phyloP scores from a whole-genome alignment of 192 early-diverging fungal genomes.

The Umbelopsis sp. region DNA sequence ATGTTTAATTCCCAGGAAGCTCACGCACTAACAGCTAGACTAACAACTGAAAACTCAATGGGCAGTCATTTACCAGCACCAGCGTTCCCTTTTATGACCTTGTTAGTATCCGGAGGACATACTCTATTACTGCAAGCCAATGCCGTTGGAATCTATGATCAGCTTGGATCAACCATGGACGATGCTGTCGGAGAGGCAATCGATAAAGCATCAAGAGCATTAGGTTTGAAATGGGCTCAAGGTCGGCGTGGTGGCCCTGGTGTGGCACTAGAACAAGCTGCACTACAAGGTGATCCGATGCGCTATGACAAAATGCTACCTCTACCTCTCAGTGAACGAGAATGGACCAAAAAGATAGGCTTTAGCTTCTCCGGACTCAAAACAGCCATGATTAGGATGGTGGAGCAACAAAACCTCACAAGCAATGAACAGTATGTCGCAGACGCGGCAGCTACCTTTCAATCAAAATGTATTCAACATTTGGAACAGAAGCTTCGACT shows the following conservation, averaged over 20 bases:
- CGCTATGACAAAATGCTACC: slow-evolving; percentile 44
- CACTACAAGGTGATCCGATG: slow-evolving; percentile 49
- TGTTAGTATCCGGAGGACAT: slow-evolving; percentile 80
- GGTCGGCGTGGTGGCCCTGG: slow-evolving; percentile 70
- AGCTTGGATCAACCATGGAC: slow-evolving; percentile 70
- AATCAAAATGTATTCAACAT: slow-evolving; percentile 58
- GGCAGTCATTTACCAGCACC: slow-evolving; percentile 31
- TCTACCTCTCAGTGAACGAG: slow-evolving; percentile 65
- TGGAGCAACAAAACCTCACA: slow-evolving; percentile 42
- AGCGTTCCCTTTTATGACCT: slow-evolving; percentile 68
- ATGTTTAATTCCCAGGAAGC: slow-evolving; percentile 55
- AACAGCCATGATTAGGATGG: slow-evolving; percentile 59
- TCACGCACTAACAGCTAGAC: slow-evolving; percentile 75
- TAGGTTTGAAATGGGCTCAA: slow-evolving; percentile 63
- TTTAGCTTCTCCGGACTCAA: slow-evolving; percentile 83
- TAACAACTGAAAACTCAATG: slow-evolving; percentile 44
- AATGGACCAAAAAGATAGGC: slow-evolving; percentile 46
- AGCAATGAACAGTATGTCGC: slow-evolving; percentile 35
- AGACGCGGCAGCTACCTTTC: slow-evolving; percentile 77
- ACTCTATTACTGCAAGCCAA: slow-evolving; percentile 63
- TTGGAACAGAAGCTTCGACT: slow-evolving; percentile 64
- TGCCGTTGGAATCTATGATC: slow-evolving; percentile 58
- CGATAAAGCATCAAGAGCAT: slow-evolving; percentile 74
- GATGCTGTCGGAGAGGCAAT: slow-evolving; percentile 80
- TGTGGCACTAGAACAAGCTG: slow-evolving; percentile 66